These are phyloP conservation scores for Macaranga tanarius DNA, from an alignment of 441 rosid genomes.

Conservation along the genomic window DNA sequence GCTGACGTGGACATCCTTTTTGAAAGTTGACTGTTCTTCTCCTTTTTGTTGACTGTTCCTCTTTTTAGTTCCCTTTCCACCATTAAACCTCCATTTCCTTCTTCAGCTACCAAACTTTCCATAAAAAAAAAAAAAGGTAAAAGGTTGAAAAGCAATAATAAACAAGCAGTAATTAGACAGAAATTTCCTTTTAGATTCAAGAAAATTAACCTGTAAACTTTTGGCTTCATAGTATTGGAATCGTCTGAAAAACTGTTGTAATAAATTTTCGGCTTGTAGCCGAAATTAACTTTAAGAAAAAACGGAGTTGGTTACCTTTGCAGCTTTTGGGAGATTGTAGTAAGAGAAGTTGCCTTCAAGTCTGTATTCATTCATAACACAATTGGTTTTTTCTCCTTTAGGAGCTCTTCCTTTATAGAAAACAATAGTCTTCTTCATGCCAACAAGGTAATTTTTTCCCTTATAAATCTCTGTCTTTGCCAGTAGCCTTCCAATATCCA, in stretches of 20 bases:
- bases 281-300: too few relatives aligned
- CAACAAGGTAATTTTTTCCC: slow-evolving; percentile 75
- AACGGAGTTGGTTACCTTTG: slow-evolving; percentile 50
- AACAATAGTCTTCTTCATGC: slow-evolving; percentile 91
- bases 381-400: slow-evolving; percentile 81
- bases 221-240: too few relatives aligned
- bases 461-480: slow-evolving; percentile 86
- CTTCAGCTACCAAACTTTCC: too few relatives aligned
- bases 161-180: background rate
- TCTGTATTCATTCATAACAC: slow-evolving; percentile 98
- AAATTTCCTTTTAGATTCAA: slow-evolving; percentile 2
- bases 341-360: slow-evolving; percentile 88
- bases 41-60: too few relatives aligned
- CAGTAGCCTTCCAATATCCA: slow-evolving; percentile 96
- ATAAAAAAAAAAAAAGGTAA: slow-evolving; percentile 22
- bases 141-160: slow-evolving; percentile 21
- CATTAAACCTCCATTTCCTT: too few relatives aligned
- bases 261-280: too few relatives aligned
- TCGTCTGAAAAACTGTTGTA: too few relatives aligned
- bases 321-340: slow-evolving; percentile 62
- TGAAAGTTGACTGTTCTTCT: too few relatives aligned
- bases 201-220: background rate
- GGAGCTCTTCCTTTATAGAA: slow-evolving; percentile 91
- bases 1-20: too few relatives aligned
- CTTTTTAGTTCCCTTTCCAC: too few relatives aligned